phyloP scores from a whole-genome alignment of 257 asterid species.

The Catharanthus roseus region DNA sequence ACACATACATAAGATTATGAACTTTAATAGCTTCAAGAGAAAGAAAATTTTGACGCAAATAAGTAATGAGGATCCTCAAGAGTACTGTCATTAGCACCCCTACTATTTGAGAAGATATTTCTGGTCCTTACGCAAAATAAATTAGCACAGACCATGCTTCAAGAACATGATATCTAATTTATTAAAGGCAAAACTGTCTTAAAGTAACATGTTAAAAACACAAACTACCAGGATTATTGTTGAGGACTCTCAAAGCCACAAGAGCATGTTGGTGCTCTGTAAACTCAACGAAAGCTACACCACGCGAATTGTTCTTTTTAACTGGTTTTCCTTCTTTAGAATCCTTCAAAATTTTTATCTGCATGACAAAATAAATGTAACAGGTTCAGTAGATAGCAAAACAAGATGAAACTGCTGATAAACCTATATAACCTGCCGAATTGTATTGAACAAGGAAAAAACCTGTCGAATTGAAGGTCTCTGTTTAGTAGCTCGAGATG shows the following conservation, averaged over 20 bases:
- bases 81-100: not conserved
- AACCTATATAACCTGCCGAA: conserved; percentile 60
- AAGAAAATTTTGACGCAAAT: not conserved
- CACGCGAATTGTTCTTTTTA: conserved; percentile 63
- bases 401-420: not conserved
- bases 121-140: not conserved
- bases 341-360: conserved; percentile 75
- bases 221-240: conserved; percentile 77
- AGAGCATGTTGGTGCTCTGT: conserved; percentile 97
- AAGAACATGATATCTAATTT: not conserved
- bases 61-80: not conserved
- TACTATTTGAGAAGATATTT: not conserved
- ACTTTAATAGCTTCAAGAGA: not conserved
- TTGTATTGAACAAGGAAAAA: too few relatives aligned
- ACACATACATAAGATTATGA: not conserved
- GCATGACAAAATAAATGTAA: conserved; percentile 16
- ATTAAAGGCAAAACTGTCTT: not conserved
- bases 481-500: conserved; percentile 93
- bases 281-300: conserved; percentile 92
- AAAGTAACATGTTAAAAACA: not conserved
- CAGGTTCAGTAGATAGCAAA: not conserved
- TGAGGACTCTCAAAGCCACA: conserved; percentile 94
- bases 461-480: conserved; percentile 89
- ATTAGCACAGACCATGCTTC: not conserved
- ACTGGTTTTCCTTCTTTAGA: conserved; percentile 48